Evolutionary conservation across 805 yeast genomes (phyloP).

Genomic region (Lachancea sp.): DNA sequence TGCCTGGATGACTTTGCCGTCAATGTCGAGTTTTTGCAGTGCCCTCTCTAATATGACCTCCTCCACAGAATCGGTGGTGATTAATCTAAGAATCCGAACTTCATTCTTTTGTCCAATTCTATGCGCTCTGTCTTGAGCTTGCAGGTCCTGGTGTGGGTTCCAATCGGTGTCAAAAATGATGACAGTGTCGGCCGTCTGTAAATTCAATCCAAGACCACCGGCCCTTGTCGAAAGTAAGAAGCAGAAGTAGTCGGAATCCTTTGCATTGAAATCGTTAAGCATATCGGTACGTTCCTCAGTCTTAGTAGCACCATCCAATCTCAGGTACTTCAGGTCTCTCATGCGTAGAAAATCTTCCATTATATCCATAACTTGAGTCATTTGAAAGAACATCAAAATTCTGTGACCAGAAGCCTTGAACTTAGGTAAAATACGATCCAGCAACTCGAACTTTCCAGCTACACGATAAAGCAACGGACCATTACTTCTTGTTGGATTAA

Average conservation of each 20-base stretch:
- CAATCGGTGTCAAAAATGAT: slow-evolving; percentile 83
- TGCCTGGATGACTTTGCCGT: slow-evolving; percentile 85
- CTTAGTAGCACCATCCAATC: slow-evolving; percentile 78
- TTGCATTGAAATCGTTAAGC: slow-evolving; percentile 69
- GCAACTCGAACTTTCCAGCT: slow-evolving; percentile 73
- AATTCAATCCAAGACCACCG: slow-evolving; percentile 81
- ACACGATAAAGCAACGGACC: slow-evolving; percentile 68
- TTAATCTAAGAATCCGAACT: slow-evolving; percentile 72
- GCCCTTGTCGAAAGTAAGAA: slow-evolving; percentile 80
- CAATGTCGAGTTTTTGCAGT: slow-evolving; percentile 75
- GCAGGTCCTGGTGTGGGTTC: slow-evolving; percentile 90
- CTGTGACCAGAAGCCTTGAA: slow-evolving; percentile 69
- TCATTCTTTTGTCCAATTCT: slow-evolving; percentile 87
- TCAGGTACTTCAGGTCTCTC: slow-evolving; percentile 59
- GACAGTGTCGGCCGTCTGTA: slow-evolving; percentile 85
- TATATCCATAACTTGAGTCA: slow-evolving; percentile 86
- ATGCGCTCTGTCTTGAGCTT: slow-evolving; percentile 87
- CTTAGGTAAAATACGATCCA: slow-evolving; percentile 71
- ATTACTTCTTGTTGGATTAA: slow-evolving; percentile 57
- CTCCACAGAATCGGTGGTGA: slow-evolving; percentile 77
- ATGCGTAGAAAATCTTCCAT: slow-evolving; percentile 77
- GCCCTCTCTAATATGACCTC: slow-evolving; percentile 79
- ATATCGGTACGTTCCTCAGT: slow-evolving; percentile 76
- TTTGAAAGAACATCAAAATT: slow-evolving; percentile 76
- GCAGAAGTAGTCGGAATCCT: slow-evolving; percentile 69